Evolutionary conservation across 495 filamentous ascomycete genomes (phyloP), one percentile per base, ranked within the genome.

Genomic region (Talaromyces proteolyticus): DNA sequence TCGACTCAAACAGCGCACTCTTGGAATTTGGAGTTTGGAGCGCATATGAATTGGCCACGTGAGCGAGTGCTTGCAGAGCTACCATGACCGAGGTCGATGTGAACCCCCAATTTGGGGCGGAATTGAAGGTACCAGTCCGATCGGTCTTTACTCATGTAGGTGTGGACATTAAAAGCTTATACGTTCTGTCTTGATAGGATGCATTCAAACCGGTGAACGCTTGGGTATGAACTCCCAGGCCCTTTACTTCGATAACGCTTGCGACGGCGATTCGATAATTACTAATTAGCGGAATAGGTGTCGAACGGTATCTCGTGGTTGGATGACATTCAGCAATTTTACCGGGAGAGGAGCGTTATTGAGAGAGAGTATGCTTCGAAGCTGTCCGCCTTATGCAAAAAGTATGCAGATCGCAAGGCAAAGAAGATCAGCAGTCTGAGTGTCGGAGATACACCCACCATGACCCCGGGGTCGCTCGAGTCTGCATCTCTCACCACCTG

Each of bases 401-500:
- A 90, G 63, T 96, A 95, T 70, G 89, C 88, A 57, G 94, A 99
- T 63, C 95, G 93, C 73, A 97, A 96, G 70, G 80, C 86, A 12
- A 91, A 85, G 72, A 96, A 94, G 72, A 84, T 87, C 23, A 87
- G 88, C 57, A 86, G 75, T 55, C 59, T 99, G 54, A 96, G 91
- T 62, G 93, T 99, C 37, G 93, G 93, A 54, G 94, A 99, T 62
- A 92, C 81, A 17, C 93, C 93, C 39, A 81, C 78, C 54, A 84
- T 96, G 79, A 97, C 93, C 4, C 94, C 93, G 2, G 93, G 94
- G 4, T 95, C 90, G 25, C 80, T 99, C 47, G 93, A 99, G 61
- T 92, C 91, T 63, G 92, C 94, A 21, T 95, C 90, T 24, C 77
- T 99, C 58, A 96, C 92, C 6, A 97, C 93, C 25, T 99, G 93